Percentiles rank a stretch among this genome's conserved stretches.
These are phyloP conservation scores for Suillus sp. DNA, from an alignment of 768 basidiomycete genomes.

Conservation along the genomic window DNA sequence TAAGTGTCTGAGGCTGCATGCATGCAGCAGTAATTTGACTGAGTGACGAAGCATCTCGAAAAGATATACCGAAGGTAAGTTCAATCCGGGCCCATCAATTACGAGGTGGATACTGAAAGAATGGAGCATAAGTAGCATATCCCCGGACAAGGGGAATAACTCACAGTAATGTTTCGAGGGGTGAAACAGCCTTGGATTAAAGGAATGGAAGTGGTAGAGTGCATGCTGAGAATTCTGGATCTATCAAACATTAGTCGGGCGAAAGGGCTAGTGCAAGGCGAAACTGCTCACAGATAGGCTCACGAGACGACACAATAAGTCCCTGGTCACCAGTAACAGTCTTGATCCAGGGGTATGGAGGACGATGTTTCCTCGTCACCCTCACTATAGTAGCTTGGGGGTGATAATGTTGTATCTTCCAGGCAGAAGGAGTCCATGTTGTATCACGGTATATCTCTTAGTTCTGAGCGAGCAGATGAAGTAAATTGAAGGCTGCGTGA, in stretches of 20 bases:
- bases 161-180: neutral
- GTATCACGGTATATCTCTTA: neutral
- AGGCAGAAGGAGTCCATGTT: neutral
- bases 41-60: neutral
- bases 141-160: neutral
- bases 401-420: neutral
- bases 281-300: neutral
- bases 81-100: neutral
- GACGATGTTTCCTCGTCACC: neutral
- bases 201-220: neutral
- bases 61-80: neutral
- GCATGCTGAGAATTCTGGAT: neutral
- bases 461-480: neutral
- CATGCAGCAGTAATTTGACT: neutral
- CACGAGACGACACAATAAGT: neutral
- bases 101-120: neutral
- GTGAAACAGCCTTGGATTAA: neutral
- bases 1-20: neutral
- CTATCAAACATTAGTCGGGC: neutral
- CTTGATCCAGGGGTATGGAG: neutral
- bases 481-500: neutral
- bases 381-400: neutral
- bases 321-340: neutral
- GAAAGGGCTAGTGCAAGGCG: neutral
- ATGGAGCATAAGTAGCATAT: neutral